Conservation (phyloP, 306 rosid species). For the Prinsepia uniflora region DNA sequence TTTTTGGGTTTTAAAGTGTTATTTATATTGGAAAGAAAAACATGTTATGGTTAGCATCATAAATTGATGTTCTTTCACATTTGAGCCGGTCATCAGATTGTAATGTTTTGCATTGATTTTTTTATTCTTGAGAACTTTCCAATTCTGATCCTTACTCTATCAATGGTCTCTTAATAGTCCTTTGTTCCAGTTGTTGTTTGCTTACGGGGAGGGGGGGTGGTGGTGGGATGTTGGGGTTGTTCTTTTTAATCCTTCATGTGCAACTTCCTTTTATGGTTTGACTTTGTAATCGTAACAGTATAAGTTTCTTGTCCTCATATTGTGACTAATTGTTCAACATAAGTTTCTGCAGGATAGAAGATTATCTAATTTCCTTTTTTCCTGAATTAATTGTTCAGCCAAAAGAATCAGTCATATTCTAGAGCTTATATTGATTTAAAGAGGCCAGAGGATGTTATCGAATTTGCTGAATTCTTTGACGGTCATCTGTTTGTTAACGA, state of each 20-base stretch:
- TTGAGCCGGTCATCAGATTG: not conserved
- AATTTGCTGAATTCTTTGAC: constrained; percentile 62
- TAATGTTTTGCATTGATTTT: not conserved
- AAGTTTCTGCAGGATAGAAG: not conserved
- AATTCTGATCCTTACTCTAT: not conserved
- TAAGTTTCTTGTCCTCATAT: no score
- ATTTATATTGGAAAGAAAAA: not conserved
- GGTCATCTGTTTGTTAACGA: constrained; percentile 70
- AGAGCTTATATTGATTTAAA: constrained; percentile 75
- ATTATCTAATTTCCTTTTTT: not conserved
- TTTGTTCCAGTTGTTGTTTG: not conserved
- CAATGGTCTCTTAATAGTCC: not conserved
- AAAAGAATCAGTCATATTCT: constrained; percentile 50
- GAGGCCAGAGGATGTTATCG: constrained; percentile 68
- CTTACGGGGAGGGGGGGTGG: no score
- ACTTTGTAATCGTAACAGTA: not conserved
- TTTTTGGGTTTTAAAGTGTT: not conserved
- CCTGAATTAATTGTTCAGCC: constrained; percentile 46
- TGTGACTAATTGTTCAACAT: not conserved
- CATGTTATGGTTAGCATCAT: not conserved
- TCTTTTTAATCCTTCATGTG: no score
- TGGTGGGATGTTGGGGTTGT: no score
- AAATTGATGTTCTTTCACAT: not conserved
- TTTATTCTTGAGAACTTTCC: not conserved
- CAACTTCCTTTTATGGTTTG: no score